Evolutionary conservation across 768 basidiomycete species (phyloP).

Genomic region (Trametes coccinea): DNA sequence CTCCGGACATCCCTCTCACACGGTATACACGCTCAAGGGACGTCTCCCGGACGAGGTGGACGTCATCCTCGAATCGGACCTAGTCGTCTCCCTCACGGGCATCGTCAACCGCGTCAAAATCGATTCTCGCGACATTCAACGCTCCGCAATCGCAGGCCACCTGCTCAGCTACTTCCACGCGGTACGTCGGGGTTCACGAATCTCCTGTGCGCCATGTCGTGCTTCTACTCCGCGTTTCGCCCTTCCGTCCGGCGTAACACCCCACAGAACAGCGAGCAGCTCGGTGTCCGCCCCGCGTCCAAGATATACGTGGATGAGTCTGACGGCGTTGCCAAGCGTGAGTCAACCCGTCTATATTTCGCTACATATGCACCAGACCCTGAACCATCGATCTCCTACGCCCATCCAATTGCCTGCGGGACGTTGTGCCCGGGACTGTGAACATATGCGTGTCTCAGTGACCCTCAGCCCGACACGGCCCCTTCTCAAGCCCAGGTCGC

Average conservation of each 20-base stretch:
- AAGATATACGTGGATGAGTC: slow-evolving; percentile 47
- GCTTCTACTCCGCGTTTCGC: background rate
- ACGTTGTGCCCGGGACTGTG: background rate
- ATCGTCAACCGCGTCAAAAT: slow-evolving; percentile 46
- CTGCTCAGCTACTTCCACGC: slow-evolving; percentile 50
- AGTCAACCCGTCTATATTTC: slow-evolving; percentile 11
- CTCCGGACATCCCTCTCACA: slow-evolving; percentile 35
- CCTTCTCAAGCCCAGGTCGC: slow-evolving; percentile 30
- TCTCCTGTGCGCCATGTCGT: slow-evolving; percentile 2
- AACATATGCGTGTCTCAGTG: slow-evolving; percentile 33
- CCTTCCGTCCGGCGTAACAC: slow-evolving; percentile 8
- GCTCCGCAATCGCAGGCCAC: slow-evolving; percentile 52
- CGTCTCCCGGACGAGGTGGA: slow-evolving; percentile 44
- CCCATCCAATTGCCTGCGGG: background rate
- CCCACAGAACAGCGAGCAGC: slow-evolving; percentile 55
- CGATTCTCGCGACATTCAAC: slow-evolving; percentile 39
- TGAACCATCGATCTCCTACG: background rate
- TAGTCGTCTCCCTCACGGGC: slow-evolving; percentile 58
- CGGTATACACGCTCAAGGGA: slow-evolving; percentile 33
- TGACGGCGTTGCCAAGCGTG: slow-evolving; percentile 45
- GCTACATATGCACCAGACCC: slow-evolving; percentile 12
- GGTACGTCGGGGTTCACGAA: slow-evolving; percentile 36
- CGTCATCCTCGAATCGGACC: slow-evolving; percentile 48
- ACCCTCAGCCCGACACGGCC: slow-evolving; percentile 42
- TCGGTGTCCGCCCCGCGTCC: slow-evolving; percentile 63